Base-by-base conservation (phyloP, 129 eudicot genomes). In the Calendula officinalis region DNA sequence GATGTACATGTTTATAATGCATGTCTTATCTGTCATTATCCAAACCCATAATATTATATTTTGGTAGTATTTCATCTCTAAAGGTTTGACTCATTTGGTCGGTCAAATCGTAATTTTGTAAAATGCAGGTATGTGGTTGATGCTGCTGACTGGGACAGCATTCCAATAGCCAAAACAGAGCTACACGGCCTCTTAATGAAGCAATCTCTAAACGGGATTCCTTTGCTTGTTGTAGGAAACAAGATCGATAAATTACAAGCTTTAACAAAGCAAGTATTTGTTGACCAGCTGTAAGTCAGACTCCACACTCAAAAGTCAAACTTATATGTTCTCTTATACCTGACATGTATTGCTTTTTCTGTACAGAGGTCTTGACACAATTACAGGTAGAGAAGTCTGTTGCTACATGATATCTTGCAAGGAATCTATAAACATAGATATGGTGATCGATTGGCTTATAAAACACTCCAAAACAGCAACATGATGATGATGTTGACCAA, bases 401-500 rank as follows among this genome's bases (percentile, higher is more conserved):
- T 91, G 97, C 80, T 91, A 82, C 69, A 91, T 91, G 94, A 91
- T 91, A 60, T 91, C 94, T 9, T 87, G 97, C 86, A 90, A 90
- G 85, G 86, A 90, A n/a, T 82, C 90, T 3, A 64, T 77, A 22
- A 91, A 91, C 94, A 87, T 91, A 27, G 98, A 87, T 69, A 66
- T 62, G 27, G 95, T 87, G 75, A 80, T 91, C 13, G 84, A 87
- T 66, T 91, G 98, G 98, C 98, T 91, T 48, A 81, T 91, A 35
- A 84, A 87, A 70, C 98, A 84, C 72, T 87, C 98, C 2, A 91
- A 78, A 77, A 72, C 80, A 8, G 94, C 85, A 36, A 83, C 77
- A 56, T 89, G 74, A 82, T 33, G 54, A 22, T 22, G 30, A 22
- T 22, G 30, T 22, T 0, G 30, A 17, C 39, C 62, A 15, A 6